Evolutionary conservation across 2,329 filamentous ascomycete species (phyloP).

Genomic region (Verticillium klebahnii): DNA sequence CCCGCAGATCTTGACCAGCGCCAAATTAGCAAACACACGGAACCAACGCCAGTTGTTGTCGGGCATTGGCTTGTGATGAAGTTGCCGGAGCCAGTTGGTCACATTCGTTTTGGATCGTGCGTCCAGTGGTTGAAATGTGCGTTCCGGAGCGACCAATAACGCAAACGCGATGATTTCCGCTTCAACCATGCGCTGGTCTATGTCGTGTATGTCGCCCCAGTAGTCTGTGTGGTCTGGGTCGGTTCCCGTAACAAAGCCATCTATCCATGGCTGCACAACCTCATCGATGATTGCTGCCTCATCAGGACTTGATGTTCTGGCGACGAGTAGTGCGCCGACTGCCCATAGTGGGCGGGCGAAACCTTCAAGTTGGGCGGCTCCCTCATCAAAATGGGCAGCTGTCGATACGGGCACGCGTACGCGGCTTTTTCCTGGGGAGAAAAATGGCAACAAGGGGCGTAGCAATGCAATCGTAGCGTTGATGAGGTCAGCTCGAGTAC

Average conservation of each 20-base stretch:
- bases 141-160: constrained; percentile 35
- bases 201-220: constrained; percentile 40
- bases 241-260: constrained; percentile 24
- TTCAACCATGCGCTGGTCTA: constrained; percentile 51
- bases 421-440: constrained; percentile 27
- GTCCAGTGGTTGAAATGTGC: constrained; percentile 25
- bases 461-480: constrained; percentile 28
- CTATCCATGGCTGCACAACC: constrained; percentile 22
- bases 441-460: constrained; percentile 24
- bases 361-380: constrained; percentile 39
- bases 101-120: constrained; percentile 28
- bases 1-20: constrained; percentile 29
- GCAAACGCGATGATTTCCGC: constrained; percentile 46
- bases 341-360: constrained; percentile 36
- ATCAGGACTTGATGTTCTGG: constrained; percentile 3
- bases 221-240: constrained; percentile 32
- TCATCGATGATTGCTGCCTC: constrained; percentile 3
- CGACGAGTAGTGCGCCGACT: constrained; percentile 27
- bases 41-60: constrained; percentile 42
- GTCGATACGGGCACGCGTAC: constrained; percentile 31
- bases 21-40: constrained; percentile 36
- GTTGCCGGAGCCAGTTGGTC: constrained; percentile 28
- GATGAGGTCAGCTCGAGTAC: constrained; percentile 28
- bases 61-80: constrained; percentile 34
- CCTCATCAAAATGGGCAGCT: constrained; percentile 37